Percentiles rank a stretch among this genome's conserved stretches.
These are phyloP conservation scores for Trypanosoma grayi DNA, from an alignment of 208 protist genomes.

Conservation along the genomic window DNA sequence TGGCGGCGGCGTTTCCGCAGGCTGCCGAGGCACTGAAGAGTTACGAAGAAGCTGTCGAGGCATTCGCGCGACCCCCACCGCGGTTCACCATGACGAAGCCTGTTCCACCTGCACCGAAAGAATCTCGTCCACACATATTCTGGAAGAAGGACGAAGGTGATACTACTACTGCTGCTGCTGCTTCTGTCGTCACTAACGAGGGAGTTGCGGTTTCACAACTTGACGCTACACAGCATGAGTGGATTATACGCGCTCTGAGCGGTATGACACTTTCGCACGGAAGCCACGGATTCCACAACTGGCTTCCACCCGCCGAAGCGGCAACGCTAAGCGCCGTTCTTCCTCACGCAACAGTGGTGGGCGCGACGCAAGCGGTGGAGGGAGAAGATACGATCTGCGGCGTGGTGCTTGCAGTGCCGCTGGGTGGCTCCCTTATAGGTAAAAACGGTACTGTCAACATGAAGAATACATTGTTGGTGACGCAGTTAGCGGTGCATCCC, in stretches of 20 bases:
- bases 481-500: conserved; percentile 36
- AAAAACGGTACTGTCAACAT: background rate
- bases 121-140: conserved; percentile 23
- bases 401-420: conserved; percentile 23
- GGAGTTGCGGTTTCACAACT: conserved; percentile 20
- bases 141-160: conserved; percentile 14
- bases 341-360: conserved; percentile 22
- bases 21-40: conserved; percentile 25
- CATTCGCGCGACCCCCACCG: conserved; percentile 59
- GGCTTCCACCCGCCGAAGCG: conserved; percentile 21
- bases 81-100: conserved; percentile 76
- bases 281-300: conserved; percentile 15
- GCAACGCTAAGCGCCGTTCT: conserved; percentile 17
- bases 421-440: conserved; percentile 18
- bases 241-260: background rate
- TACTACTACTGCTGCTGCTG: background rate
- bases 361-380: conserved; percentile 18
- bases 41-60: conserved; percentile 46
- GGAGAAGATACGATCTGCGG: conserved; percentile 30
- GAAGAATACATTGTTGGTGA: conserved; percentile 10
- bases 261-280: conserved; percentile 8
- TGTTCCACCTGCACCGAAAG: conserved; percentile 23
- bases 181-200: background rate
- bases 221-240: conserved; percentile 1
- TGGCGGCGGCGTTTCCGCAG: conserved; percentile 31